Evolutionary conservation across 2,329 filamentous ascomycete species (phyloP), one percentile per base, ranked within the genome.

Genomic region (Coniochaeta sp.): DNA sequence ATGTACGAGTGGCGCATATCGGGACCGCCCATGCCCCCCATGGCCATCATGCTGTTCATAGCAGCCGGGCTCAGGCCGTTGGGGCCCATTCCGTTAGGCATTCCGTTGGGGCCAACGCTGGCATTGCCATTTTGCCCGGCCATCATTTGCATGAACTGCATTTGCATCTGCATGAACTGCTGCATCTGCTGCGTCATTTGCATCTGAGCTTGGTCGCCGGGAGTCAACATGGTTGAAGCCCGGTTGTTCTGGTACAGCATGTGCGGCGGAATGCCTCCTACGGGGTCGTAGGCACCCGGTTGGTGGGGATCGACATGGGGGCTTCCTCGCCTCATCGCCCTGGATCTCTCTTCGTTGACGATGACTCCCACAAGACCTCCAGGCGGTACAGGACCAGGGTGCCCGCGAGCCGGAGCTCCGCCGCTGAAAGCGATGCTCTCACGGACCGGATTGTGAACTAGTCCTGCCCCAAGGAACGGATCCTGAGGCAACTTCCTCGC

Each of bases 61-160:
- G 70, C 66, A 8, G 69, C 63, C n/a, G 66, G 50, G 44, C 55
- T 64, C 8, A n/a, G 2, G 38, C 38, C 38, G 38, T 40, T 40
- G 17, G 38, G 36, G 36, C 66, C 69, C 60, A 64, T 64, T 36
- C 64, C 65, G 66, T 68, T 63, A 62, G 67, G 66, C 67, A 61
- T 65, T 57, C 65, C 67, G 60, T 64, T 68, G 58, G 63, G 57
- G 57, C 57, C 60, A n/a, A 59, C 57, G 28, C 61, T 58, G 19
- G 60, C 56, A 43, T 62, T 65, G 33, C 63, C 64, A 62, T 76
- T 77, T 57, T 74, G 75, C 5, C 47, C 47, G 14, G 54, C 79
- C 82, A 91, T 89, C 85, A 91, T 89, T 68, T 93, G 89, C 89
- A 96, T 93, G 75, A 92, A 92, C 71, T 96, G 90, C 89, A 96